Evolutionary conservation across 2,329 filamentous ascomycete species (phyloP), one percentile per base, ranked within the genome.

Genomic region (Aaosphaeria pasadenensis): DNA sequence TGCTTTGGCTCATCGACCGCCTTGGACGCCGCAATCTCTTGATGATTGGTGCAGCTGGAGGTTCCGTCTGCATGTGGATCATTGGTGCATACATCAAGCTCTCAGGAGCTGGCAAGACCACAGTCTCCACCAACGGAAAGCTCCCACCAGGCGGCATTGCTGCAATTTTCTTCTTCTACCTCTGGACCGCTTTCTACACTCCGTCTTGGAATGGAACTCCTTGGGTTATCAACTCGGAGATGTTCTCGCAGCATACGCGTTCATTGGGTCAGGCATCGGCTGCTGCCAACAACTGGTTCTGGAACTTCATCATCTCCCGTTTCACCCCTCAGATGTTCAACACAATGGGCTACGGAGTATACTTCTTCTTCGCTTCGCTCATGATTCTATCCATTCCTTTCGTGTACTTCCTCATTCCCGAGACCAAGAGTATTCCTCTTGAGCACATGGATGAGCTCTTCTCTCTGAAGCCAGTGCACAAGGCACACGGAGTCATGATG

Each of bases 161-260:
- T 0, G 83, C 83, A 32, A 77, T 87, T 50, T 83, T 85, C 67
- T 87, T 89, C 75, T 87, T 89, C 73, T 89, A 88, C 60, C 75
- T 89, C 0, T 89, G 84, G 82, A 88, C 86, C 0, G 81, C 79
- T 0, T 84, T 85, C 66, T 91, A 90, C 71, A 88, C 84, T 0
- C 85, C 73, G 2, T 71, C 81, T 0, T 88, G 85, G 85, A 88
- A 88, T 62, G 85, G 85, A 2, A 87, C 84, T 0, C 87, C 86
- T 0, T 91, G 87, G 87, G 85, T 91, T 24, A 72, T 88, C 61
- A 88, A 88, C 73, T 69, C 64, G 0, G 86, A 91, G 67, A 89
- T 91, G 76, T 90, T 89, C 67, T 81, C 86, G 58, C 80, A 83
- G 54, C 86, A 85, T 69, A 82, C 83, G 11, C 78, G 85, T 44